Evolutionary conservation across 352 stramenopile genomes (phyloP).

Genomic region (Phytophthora aleatoria): DNA sequence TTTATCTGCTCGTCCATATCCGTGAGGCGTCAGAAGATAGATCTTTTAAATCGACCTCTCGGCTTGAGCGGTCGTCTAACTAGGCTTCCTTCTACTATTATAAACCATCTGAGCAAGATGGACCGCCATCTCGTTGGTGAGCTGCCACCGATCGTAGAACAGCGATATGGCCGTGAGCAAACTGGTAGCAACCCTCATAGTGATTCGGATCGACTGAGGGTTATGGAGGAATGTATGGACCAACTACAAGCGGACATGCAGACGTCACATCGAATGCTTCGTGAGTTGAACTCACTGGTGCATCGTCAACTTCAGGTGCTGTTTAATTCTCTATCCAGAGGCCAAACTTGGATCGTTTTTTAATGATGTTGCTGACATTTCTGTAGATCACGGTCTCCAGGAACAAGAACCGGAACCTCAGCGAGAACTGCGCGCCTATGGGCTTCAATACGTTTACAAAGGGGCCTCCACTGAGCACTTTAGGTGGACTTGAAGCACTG

Average conservation of each 20-base stretch:
- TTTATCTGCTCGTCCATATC: constrained; percentile 25
- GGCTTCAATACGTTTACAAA: constrained; percentile 23
- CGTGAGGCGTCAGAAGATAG: constrained; percentile 9
- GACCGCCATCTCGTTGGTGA: constrained; percentile 3
- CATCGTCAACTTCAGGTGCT: constrained; percentile 54
- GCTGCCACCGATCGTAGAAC: constrained; percentile 22
- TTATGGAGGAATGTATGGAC: constrained; percentile 49
- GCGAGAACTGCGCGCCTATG: constrained; percentile 35
- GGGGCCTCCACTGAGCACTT: constrained; percentile 2
- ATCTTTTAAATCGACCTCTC: constrained; percentile 18
- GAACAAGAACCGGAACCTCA: constrained; percentile 44
- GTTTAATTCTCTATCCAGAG: background rate
- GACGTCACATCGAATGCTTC: constrained; percentile 57
- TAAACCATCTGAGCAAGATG: constrained; percentile 10
- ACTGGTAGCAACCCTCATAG: background rate
- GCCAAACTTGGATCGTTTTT: background rate
- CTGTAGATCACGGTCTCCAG: constrained; percentile 28
- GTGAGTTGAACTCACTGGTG: constrained; percentile 48
- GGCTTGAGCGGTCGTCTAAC: constrained; percentile 10
- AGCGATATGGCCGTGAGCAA: background rate
- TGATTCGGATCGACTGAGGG: constrained; percentile 5
- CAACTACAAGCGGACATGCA: constrained; percentile 48
- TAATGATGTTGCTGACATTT: background rate
- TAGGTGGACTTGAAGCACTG: constrained; percentile 24
- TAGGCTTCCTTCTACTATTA: background rate